These are phyloP conservation scores for Neopestalotiopsis rosae DNA, from an alignment of 2,329 filamentous ascomycete genomes.

Conservation along the genomic window DNA sequence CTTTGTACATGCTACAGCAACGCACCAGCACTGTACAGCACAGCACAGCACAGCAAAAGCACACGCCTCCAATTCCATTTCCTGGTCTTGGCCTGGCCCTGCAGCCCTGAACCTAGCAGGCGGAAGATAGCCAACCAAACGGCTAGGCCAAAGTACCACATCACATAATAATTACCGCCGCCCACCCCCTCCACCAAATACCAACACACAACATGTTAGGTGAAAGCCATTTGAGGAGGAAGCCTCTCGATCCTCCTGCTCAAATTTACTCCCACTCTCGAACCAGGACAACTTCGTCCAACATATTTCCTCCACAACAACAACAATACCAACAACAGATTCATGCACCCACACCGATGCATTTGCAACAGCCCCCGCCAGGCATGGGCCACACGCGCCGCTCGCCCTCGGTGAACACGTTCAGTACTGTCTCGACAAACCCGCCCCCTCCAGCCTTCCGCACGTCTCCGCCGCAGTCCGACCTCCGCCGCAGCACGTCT, in stretches of 20 bases:
- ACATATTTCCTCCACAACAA: constrained; percentile 45
- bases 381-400: constrained; percentile 51
- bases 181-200: background rate
- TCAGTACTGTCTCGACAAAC: constrained; percentile 74
- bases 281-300: constrained; percentile 62
- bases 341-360: constrained; percentile 34
- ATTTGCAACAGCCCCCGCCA: constrained; percentile 40
- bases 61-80: background rate
- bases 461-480: constrained; percentile 55
- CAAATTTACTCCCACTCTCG: constrained; percentile 57
- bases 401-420: constrained; percentile 70
- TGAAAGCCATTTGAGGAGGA: constrained; percentile 35
- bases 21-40: no score
- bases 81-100: constrained; percentile 4
- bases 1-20: background rate
- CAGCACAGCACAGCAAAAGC: background rate
- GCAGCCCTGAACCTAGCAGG: constrained; percentile 13
- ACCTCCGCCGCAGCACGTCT: constrained; percentile 79
- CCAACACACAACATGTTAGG: constrained; percentile 31
- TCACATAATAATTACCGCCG: background rate
- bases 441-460: constrained; percentile 63
- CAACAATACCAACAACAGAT: constrained; percentile 18
- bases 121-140: background rate
- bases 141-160: background rate
- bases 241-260: constrained; percentile 34